Conservation (phyloP, 305 asterid species). For the Ajuga reptans region DNA sequence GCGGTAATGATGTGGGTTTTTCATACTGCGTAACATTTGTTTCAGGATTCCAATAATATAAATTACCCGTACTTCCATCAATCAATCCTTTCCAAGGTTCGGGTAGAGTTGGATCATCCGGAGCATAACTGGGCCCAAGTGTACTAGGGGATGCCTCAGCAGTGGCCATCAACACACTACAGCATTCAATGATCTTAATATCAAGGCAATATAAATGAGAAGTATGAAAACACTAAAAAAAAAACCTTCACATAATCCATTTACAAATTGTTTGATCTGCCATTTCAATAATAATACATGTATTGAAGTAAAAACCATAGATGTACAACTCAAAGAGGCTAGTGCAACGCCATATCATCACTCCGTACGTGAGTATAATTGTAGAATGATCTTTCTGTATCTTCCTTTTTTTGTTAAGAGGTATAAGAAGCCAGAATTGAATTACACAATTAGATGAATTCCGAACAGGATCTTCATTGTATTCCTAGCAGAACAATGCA, state of each 20-base stretch:
- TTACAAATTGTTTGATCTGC: background rate
- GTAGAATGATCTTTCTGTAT: background rate
- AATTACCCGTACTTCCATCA: constrained; percentile 63
- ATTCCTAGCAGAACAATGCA: background rate
- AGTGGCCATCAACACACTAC: constrained; percentile 45
- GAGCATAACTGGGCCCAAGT: constrained; percentile 79
- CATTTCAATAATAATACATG: background rate
- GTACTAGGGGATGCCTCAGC: constrained; percentile 57
- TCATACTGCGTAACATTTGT: constrained; percentile 86
- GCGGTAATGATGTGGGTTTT: constrained; percentile 53
- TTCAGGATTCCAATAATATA: constrained; percentile 93
- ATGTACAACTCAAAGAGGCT: background rate
- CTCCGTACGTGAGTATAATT: background rate
- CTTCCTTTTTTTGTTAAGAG: background rate
- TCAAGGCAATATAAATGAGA: background rate
- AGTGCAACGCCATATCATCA: background rate
- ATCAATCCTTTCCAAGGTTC: constrained; percentile 94
- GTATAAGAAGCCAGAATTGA: background rate
- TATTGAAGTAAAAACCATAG: background rate
- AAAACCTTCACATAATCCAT: background rate
- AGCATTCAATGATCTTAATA: constrained; percentile 17
- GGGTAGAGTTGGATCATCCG: constrained; percentile 85
- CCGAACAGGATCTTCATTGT: background rate
- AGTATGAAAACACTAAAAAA: background rate
- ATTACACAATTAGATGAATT: background rate